These are phyloP conservation scores for Lasiosphaeria ovina DNA, from an alignment of 495 filamentous ascomycete species.

Conservation along the genomic window DNA sequence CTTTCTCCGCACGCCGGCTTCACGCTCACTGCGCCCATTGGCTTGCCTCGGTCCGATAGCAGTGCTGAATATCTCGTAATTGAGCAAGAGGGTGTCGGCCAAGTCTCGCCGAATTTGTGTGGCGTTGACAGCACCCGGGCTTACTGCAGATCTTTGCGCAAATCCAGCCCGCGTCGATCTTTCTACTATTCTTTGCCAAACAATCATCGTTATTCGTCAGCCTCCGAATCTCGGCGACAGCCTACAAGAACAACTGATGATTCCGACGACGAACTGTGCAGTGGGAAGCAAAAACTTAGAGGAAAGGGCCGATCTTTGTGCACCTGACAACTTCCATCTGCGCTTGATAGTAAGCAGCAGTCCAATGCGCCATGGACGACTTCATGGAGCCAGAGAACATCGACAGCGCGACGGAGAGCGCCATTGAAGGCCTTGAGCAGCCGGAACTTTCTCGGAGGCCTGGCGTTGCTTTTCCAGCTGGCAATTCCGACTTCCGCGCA, in stretches of 20 bases:
- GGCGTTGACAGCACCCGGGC: slow-evolving; percentile 11
- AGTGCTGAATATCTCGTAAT: slow-evolving; percentile 15
- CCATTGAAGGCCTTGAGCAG: background rate
- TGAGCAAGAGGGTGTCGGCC: slow-evolving; percentile 1
- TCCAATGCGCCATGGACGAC: background rate
- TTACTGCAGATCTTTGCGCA: too few relatives aligned
- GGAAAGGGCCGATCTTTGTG: background rate
- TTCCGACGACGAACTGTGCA: too few relatives aligned
- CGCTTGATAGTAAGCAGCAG: background rate
- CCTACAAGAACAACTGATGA: too few relatives aligned
- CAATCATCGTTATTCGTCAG: too few relatives aligned
- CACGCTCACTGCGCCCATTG: slow-evolving; percentile 10
- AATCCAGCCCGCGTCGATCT: too few relatives aligned
- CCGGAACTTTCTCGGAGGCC: background rate
- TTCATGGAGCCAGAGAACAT: background rate
- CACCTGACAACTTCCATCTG: background rate
- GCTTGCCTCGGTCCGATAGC: slow-evolving; percentile 17
- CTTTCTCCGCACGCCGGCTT: slow-evolving; percentile 14
- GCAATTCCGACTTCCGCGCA: slow-evolving; percentile 35
- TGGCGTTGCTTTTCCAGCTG: slow-evolving; percentile 30
- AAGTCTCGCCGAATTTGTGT: slow-evolving; percentile 23
- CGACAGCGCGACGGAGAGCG: background rate
- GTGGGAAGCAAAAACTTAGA: background rate
- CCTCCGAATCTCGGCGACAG: too few relatives aligned
- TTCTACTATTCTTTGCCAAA: too few relatives aligned